Conservation (phyloP, 75 land plant genomes). For the Selaginella moellendorffii region DNA sequence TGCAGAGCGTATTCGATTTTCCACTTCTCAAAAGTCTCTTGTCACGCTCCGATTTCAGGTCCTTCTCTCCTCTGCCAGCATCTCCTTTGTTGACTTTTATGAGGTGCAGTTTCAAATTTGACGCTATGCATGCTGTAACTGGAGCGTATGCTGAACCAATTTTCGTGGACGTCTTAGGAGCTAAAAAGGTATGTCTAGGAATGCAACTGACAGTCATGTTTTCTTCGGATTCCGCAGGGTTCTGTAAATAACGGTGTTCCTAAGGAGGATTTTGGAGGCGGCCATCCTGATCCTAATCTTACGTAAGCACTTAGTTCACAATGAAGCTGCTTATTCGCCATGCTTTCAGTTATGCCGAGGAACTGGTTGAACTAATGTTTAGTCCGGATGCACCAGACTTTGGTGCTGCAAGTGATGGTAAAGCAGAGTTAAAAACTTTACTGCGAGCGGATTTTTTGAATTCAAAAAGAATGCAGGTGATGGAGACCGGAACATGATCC, state of each 20-base stretch:
- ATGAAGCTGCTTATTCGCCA: not conserved
- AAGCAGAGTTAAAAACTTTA: not conserved
- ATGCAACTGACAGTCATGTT: not conserved
- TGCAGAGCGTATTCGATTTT: slow-evolving; percentile 87
- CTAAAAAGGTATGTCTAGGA: slow-evolving; percentile 32
- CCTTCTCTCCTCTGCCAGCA: slow-evolving; percentile 1
- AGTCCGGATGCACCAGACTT: slow-evolving; percentile 55
- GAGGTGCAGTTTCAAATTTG: slow-evolving; percentile 57
- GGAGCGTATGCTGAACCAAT: slow-evolving; percentile 95
- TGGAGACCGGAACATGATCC: slow-evolving; percentile 95
- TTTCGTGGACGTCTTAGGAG: slow-evolving; percentile 80
- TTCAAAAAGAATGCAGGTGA: slow-evolving; percentile 64
- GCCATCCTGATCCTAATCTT: slow-evolving; percentile 96
- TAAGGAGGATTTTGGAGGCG: slow-evolving; percentile 88
- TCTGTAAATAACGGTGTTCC: slow-evolving; percentile 70
- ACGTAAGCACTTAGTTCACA: slow-evolving; percentile 35
- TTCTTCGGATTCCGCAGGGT: too few species aligned
- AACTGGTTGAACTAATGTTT: slow-evolving; percentile 66
- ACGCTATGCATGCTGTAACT: slow-evolving; percentile 97
- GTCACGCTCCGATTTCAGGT: slow-evolving; percentile 71
- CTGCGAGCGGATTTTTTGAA: too few species aligned
- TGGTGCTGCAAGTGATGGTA: slow-evolving; percentile 98
- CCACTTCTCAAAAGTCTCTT: slow-evolving; percentile 51
- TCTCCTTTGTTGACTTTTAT: not conserved
- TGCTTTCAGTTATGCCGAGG: slow-evolving; percentile 68